phyloP scores from a whole-genome alignment of 305 asterid species.

The Solanum chacoense region DNA sequence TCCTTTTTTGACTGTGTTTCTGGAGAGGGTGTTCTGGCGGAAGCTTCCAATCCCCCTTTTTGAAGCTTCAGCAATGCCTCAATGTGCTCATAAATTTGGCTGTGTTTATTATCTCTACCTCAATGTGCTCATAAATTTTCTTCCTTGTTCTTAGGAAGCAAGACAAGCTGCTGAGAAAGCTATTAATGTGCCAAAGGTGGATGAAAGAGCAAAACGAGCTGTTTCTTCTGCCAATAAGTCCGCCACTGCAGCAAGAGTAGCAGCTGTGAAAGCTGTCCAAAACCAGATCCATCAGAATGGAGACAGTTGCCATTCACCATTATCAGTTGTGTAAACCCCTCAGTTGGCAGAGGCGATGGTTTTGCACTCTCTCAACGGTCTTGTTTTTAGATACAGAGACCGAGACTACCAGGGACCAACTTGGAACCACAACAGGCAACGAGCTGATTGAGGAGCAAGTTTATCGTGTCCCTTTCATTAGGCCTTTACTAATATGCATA shows the following conservation, averaged over 20 bases:
- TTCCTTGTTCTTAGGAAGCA: constrained; percentile 15
- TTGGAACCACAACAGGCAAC: constrained; percentile 19
- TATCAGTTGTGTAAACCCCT: neutral
- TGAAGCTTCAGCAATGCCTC: neutral
- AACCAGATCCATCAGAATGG: constrained; percentile 18
- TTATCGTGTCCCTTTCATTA: neutral
- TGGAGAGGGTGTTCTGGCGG: neutral
- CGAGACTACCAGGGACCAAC: constrained; percentile 9
- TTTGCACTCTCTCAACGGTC: neutral
- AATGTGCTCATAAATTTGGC: neutral
- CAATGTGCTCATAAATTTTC: neutral
- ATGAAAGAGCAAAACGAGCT: constrained; percentile 22
- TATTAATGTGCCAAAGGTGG: constrained; percentile 15
- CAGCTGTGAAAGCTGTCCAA: constrained; percentile 24
- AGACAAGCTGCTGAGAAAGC: constrained; percentile 22
- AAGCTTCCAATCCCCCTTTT: neutral
- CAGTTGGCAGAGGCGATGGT: neutral
- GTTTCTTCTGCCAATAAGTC: constrained; percentile 23
- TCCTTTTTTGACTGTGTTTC: neutral
- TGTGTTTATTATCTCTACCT: neutral
- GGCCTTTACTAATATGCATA: constrained; percentile 16
- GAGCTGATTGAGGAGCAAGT: constrained; percentile 22
- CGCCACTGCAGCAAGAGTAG: constrained; percentile 30
- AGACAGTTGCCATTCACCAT: neutral
- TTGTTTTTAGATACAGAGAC: constrained; percentile 2